Base-by-base conservation (phyloP, 306 rosid genomes). In the Dryas octopetala region DNA sequence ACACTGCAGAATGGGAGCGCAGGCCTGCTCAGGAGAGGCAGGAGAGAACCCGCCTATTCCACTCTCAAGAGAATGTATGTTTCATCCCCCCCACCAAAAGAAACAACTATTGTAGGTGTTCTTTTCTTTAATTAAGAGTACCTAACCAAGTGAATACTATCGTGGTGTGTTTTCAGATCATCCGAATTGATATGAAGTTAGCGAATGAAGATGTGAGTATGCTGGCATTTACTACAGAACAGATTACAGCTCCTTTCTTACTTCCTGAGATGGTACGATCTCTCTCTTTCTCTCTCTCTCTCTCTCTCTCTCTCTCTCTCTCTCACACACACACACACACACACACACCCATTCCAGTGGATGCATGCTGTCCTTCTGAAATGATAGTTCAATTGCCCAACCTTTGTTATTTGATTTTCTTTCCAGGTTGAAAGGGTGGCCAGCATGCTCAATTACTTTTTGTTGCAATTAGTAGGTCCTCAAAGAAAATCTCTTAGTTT, bases 401-500 rank as follows among this genome's bases (percentile, higher is more conserved):
- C 0, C 12, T 11, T 70, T 13, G 17, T 11, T 63, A 54, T 74
- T 44, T 66, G 45, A 9, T 28, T 47, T 54, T 66, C 43, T 65
- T 69, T 72, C 70, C 85, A 96, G 99, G 98, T 96, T 63, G 99
- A 96, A 70, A 85, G 99, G 81, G 99, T 96, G 75, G 99, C 99
- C 63, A 92, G 99, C 83, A 96, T 96, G 99, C 98, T 96, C 80
- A 96, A 92, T 89, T 96, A 96, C 69, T 96, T 96, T 85, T 84
- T 96, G 76, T 81, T 92, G 80, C 99, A 96, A 86, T 87, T 96
- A 77, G 99, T 90, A 75, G 99, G 99, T 72, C 99, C 99, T 62
- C 99, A 96, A 77, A 88, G 98, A 80, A 96, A 78, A 87, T 92
- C 98, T 9, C 99, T 96, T 72, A 89, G 83, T 76, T 88, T 96